Conservation (phyloP, 495 filamentous ascomycete genomes). For the Bacidia gigantensis region DNA sequence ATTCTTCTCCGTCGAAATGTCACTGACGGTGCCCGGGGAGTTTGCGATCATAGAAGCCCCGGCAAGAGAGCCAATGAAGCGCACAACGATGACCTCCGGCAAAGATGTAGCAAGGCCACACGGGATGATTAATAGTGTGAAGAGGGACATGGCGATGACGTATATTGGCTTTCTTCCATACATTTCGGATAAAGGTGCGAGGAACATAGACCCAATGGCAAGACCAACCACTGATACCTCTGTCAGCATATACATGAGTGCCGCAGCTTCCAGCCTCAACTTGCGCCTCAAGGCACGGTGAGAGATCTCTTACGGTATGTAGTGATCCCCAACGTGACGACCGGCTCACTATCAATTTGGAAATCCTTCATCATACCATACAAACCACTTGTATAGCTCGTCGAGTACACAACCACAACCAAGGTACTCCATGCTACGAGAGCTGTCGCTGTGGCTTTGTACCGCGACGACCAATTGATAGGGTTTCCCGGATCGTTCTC, state of each 20-base stretch:
- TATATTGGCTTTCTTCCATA: constrained; percentile 69
- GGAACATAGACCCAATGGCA: constrained; percentile 55
- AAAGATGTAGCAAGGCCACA: constrained; percentile 55
- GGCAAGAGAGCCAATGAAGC: constrained; percentile 66
- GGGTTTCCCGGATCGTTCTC: constrained; percentile 56
- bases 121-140: constrained; percentile 55
- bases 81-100: constrained; percentile 46
- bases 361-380: constrained; percentile 57
- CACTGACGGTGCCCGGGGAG: constrained; percentile 67
- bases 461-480: constrained; percentile 57
- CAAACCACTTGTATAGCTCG: constrained; percentile 61
- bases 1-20: constrained; percentile 57
- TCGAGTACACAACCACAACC: constrained; percentile 63
- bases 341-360: constrained; percentile 34
- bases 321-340: constrained; percentile 64
- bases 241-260: background rate
- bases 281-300: too few relatives aligned
- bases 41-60: constrained; percentile 71
- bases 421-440: constrained; percentile 44
- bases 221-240: constrained; percentile 33
- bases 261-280: too few relatives aligned
- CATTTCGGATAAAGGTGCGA: constrained; percentile 67
- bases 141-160: constrained; percentile 44
- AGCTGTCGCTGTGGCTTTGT: constrained; percentile 48
- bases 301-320: constrained; percentile 37